Evolutionary conservation across 2,329 filamentous ascomycete genomes (phyloP), one percentile per base, ranked within the genome.

Genomic region (Hypoxylon sp.): DNA sequence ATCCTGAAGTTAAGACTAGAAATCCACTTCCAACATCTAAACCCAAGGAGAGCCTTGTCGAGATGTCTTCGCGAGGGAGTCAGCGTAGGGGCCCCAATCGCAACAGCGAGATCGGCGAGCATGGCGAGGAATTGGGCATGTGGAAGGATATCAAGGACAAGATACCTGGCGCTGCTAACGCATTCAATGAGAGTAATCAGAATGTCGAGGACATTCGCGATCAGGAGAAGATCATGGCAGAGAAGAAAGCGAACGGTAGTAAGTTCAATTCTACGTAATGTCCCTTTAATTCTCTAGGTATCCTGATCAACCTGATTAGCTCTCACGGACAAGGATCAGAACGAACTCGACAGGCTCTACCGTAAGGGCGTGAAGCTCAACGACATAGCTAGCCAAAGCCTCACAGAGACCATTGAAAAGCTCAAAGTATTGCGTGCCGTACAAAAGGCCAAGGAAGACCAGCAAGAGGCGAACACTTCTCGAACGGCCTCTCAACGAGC

Each of bases 81-180:
- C 73, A 76, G 16, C 76, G 73, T n/a, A 71, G 76, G 27, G 74
- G 73, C 1, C 67, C 71, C 3, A 77, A 76, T 60, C 78, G 81
- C 48, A 81, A 81, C 53, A 80, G 76, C 55, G 78, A 78, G 55
- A 68, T 73, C 6, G 67, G 77, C 39, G 76, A 76, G 62, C 79
- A 81, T 62, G 81, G 81, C 39, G 81, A 83, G 63, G 81, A 83
- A 61, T 73, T 80, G 6, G 71, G 74, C 43, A 70, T 81, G 9
- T 83, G 81, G 81, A 76, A 79, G 53, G 76, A 75, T 29, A 71
- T 78, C 66, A 79, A 80, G 65, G 78, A 79, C 3, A 78, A 80
- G 54, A 62, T 82, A 14, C 74, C 74, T 12, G 64, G 59, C 30
- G 71, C 79, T 27, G 60, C 81, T 5, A 77, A 80, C 0, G 68